Evolutionary conservation across 371 early-diverging fungal species (phyloP).

Genomic region (Haplosporangium sp.): DNA sequence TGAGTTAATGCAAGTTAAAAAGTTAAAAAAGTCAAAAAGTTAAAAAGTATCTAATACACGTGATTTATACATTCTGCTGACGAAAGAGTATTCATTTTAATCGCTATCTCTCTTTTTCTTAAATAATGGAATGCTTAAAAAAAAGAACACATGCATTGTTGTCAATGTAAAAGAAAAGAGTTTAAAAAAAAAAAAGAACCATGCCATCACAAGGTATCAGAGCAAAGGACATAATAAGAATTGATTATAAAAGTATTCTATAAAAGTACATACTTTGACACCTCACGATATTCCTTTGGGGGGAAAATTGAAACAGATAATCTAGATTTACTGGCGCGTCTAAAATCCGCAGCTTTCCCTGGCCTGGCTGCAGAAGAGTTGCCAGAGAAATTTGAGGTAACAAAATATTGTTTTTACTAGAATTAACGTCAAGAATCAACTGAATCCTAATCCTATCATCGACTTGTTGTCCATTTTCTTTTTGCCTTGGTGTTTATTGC

Average conservation of each 20-base stretch:
- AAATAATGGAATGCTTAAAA: background rate
- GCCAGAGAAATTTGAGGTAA: conserved; percentile 39
- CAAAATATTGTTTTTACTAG: background rate
- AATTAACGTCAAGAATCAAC: too few relatives aligned
- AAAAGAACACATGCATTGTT: background rate
- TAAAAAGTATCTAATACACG: too few relatives aligned
- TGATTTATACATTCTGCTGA: too few relatives aligned
- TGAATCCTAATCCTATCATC: too few relatives aligned
- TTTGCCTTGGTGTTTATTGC: background rate
- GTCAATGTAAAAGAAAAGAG: background rate
- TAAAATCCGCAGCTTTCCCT: conserved; percentile 49
- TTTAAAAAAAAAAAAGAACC: background rate
- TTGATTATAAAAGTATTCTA: too few relatives aligned
- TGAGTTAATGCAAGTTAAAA: too few relatives aligned
- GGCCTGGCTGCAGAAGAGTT: conserved; percentile 17
- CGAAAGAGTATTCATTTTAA: too few relatives aligned
- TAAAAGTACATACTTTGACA: background rate
- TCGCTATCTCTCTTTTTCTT: background rate
- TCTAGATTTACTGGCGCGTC: conserved; percentile 45
- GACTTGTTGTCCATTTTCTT: background rate
- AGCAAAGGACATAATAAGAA: background rate
- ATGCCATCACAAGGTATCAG: conserved; percentile 35
- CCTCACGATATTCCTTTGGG: background rate
- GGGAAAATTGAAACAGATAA: conserved; percentile 6
- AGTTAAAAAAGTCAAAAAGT: too few relatives aligned